phyloP scores from a whole-genome alignment of 257 asterid species.

The Solanum dulcamara region DNA sequence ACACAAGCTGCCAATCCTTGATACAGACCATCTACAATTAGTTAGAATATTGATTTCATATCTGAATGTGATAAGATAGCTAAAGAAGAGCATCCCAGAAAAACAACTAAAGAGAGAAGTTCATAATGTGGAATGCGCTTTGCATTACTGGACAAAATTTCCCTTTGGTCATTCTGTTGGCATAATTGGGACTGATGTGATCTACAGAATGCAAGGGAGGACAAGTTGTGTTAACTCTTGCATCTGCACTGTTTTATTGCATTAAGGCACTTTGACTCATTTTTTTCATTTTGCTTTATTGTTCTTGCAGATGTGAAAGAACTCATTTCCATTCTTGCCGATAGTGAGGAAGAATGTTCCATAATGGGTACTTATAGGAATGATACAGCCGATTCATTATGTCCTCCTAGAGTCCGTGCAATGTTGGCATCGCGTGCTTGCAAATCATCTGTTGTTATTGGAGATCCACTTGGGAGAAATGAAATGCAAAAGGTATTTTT shows the following conservation, averaged over 20 bases:
- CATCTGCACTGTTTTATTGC: background rate
- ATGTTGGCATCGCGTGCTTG: conserved; percentile 99
- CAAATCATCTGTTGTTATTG: conserved; percentile 84
- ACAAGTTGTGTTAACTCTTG: background rate
- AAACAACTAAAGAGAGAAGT: background rate
- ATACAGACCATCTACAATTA: background rate
- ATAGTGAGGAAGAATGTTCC: conserved; percentile 79
- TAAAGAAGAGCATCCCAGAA: background rate
- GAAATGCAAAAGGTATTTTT: conserved; percentile 77
- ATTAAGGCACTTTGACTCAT: background rate
- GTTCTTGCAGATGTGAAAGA: conserved; percentile 60
- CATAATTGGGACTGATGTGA: background rate
- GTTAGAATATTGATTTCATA: background rate
- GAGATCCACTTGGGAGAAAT: conserved; percentile 79
- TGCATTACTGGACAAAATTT: background rate
- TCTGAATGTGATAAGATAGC: background rate
- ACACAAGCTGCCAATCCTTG: background rate
- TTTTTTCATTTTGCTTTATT: background rate
- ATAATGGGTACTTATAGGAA: conserved; percentile 54
- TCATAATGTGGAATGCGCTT: background rate
- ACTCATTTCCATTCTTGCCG: conserved; percentile 65
- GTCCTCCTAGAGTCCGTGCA: conserved; percentile 85
- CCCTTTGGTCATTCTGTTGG: background rate
- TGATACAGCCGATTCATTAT: conserved; percentile 68
- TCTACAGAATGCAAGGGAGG: background rate